Conservation (phyloP, 2,329 filamentous ascomycete genomes). For the Ophiostoma sp. region DNA sequence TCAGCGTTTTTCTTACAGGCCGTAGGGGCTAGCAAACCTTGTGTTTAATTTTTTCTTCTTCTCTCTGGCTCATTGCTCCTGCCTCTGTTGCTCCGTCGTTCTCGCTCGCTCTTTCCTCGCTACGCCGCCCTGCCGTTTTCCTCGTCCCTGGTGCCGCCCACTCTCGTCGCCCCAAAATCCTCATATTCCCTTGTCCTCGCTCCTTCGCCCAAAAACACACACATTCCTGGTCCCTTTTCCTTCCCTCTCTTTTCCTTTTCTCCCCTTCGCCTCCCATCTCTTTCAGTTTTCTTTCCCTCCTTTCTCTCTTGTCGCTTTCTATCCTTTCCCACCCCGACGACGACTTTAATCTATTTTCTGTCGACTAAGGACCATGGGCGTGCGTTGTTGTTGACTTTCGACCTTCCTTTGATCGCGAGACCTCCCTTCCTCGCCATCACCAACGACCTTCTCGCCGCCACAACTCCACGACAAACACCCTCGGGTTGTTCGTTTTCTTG, state of each 20-base stretch:
- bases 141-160: neutral
- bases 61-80: neutral
- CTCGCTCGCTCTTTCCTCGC: conserved; percentile 16
- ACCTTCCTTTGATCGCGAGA: conserved; percentile 11
- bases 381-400: conserved; percentile 12
- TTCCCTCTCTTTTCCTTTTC: neutral
- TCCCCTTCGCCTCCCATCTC: neutral
- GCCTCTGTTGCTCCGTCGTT: conserved; percentile 1
- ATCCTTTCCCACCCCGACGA: conserved; percentile 6
- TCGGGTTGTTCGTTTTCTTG: neutral
- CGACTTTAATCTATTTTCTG: neutral
- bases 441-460: neutral
- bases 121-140: neutral
- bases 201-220: conserved; percentile 10
- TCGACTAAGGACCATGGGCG: conserved; percentile 22
- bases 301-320: neutral
- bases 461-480: conserved; percentile 4
- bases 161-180: conserved; percentile 12
- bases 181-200: conserved; percentile 10
- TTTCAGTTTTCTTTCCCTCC: neutral
- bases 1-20: neutral
- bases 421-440: conserved; percentile 19
- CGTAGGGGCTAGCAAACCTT: neutral
- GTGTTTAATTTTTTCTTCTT: neutral
- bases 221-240: conserved; percentile 13